A percentile compares a stretch with the other conserved stretches of the same genome.
phyloP scores from a whole-genome alignment of 176 grass and related monocot species.

The Thalia dealbata region DNA sequence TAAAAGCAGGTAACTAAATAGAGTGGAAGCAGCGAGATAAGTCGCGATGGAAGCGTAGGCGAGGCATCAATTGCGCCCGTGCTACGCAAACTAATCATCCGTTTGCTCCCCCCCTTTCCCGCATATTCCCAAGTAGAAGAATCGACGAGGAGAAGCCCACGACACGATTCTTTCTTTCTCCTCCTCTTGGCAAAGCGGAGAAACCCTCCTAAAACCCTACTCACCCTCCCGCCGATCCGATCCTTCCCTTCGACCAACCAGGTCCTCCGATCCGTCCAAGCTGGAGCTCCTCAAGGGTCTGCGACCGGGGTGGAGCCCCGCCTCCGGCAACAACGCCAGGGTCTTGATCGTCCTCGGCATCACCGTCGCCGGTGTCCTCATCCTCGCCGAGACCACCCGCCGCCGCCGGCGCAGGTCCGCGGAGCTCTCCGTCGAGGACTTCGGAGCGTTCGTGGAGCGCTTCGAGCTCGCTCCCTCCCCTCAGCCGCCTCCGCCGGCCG shows the following conservation, averaged over 20 bases:
- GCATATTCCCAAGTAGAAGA: too few species aligned
- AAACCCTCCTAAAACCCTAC: slow-evolving; percentile 62
- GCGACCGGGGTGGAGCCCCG: slow-evolving; percentile 10
- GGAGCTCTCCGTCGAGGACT: slow-evolving; percentile 14
- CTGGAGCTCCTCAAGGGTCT: slow-evolving; percentile 11
- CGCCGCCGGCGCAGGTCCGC: slow-evolving; percentile 43
- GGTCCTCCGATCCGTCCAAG: slow-evolving; percentile 9
- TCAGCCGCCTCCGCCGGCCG: slow-evolving; percentile 64
- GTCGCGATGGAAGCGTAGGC: too few species aligned
- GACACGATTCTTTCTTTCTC: too few species aligned
- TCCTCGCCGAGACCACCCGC: slow-evolving; percentile 58
- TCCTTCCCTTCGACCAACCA: neutral
- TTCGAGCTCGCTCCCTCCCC: slow-evolving; percentile 49
- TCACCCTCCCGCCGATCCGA: neutral
- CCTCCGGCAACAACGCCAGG: slow-evolving; percentile 15
- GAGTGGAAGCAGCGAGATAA: too few species aligned
- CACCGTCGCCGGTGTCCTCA: slow-evolving; percentile 65
- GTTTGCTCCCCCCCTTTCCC: too few species aligned
- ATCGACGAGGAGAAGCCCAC: too few species aligned
- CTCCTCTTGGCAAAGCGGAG: too few species aligned
- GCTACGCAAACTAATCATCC: too few species aligned
- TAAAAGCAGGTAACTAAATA: too few species aligned
- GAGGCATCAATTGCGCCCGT: too few species aligned
- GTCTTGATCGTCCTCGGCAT: slow-evolving; percentile 66
- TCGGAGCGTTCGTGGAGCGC: slow-evolving; percentile 54